phyloP scores from a whole-genome alignment of 1,139 yeast genomes.

The Dujonia santamariae region DNA sequence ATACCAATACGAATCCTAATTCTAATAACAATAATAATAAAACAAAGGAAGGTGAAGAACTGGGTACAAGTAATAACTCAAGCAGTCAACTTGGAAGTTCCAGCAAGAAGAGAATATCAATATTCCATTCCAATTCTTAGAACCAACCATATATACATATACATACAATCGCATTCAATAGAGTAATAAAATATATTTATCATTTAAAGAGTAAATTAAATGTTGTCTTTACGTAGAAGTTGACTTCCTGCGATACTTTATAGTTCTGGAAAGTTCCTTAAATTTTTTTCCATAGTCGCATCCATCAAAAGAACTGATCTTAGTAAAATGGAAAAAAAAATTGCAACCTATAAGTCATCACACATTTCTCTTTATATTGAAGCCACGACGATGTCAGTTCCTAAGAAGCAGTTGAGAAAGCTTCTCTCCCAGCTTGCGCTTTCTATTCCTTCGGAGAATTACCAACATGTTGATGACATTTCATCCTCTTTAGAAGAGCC shows the following conservation, averaged over 20 bases:
- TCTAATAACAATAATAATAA: too few relatives aligned
- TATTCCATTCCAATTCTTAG: constrained; percentile 6
- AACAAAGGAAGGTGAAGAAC: background rate
- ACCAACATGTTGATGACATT: constrained; percentile 8
- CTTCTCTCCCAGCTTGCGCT: constrained; percentile 24
- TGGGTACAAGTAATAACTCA: background rate
- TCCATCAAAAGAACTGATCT: too few relatives aligned
- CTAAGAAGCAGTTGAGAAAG: constrained; percentile 11
- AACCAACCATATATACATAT: background rate
- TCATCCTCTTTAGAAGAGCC: constrained; percentile 11
- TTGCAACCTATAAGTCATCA: constrained; percentile 3
- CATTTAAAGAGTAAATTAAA: too few relatives aligned
- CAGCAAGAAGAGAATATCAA: constrained; percentile 6
- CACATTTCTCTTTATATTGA: constrained; percentile 4
- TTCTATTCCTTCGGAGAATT: constrained; percentile 21
- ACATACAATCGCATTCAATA: too few relatives aligned
- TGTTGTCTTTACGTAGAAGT: too few relatives aligned
- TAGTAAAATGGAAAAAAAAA: constrained; percentile 3
- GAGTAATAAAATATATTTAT: too few relatives aligned
- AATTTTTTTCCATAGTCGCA: too few relatives aligned
- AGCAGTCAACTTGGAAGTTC: background rate
- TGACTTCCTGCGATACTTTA: too few relatives aligned
- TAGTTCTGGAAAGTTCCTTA: too few relatives aligned
- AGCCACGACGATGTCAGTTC: background rate
- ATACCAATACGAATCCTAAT: too few relatives aligned